A percentile compares a stretch with the other conserved stretches of the same genome.
Evolutionary conservation across 2,329 filamentous ascomycete genomes (phyloP).

Genomic region (Microascus cirrosus): DNA sequence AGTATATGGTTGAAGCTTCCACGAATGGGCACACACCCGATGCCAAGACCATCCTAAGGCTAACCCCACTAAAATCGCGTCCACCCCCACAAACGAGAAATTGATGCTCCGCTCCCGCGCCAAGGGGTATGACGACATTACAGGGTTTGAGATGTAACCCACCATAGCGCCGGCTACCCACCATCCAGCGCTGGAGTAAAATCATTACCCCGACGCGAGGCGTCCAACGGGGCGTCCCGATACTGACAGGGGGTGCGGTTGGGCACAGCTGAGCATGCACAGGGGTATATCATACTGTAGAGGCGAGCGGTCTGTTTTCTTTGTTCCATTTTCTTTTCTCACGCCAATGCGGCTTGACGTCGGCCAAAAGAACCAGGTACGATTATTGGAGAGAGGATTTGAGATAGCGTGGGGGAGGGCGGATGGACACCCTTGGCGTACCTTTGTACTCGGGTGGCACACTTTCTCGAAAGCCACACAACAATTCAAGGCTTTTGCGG

Average conservation of each 20-base stretch:
- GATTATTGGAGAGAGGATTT: neutral
- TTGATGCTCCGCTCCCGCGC: neutral
- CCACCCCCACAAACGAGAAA: neutral
- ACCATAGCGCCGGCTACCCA: neutral
- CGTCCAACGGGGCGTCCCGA: neutral
- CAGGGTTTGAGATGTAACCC: neutral
- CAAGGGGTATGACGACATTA: neutral
- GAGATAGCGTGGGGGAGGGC: too few relatives aligned
- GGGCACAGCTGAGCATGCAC: neutral
- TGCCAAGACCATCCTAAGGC: neutral
- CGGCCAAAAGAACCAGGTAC: neutral
- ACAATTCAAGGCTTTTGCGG: neutral
- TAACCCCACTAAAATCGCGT: neutral
- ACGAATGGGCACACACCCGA: neutral
- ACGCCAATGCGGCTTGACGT: neutral
- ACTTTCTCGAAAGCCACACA: neutral
- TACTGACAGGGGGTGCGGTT: neutral
- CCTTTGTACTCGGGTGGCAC: neutral
- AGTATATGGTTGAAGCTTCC: too few relatives aligned
- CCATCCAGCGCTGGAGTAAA: neutral
- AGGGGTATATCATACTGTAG: neutral
- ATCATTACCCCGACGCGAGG: neutral
- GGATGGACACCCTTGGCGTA: neutral
- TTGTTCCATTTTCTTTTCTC: neutral
- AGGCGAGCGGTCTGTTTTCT: neutral